phyloP scores from a whole-genome alignment of 148 eudicot genomes.

The Pharnaceum exiguum region DNA sequence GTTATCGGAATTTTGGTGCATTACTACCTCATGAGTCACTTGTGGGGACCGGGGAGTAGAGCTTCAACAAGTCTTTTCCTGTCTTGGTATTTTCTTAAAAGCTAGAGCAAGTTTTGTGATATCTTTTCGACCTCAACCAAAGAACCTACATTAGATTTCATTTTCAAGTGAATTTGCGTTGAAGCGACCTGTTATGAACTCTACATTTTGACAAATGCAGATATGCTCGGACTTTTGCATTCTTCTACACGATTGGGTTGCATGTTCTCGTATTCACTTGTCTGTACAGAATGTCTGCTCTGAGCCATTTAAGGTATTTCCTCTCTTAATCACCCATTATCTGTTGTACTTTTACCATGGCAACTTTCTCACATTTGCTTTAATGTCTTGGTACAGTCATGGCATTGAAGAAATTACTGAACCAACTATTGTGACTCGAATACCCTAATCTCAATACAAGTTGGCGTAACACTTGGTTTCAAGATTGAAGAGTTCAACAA shows the following conservation, averaged over 20 bases:
- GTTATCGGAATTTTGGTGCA: too few relatives aligned
- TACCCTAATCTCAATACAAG: slow-evolving; percentile 17
- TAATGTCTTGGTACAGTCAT: slow-evolving; percentile 43
- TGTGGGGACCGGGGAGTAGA: too few relatives aligned
- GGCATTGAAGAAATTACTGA: slow-evolving; percentile 50
- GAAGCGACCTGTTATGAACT: too few relatives aligned
- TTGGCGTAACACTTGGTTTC: background rate
- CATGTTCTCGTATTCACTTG: slow-evolving; percentile 94
- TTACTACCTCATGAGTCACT: too few relatives aligned
- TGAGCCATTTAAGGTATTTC: slow-evolving; percentile 85
- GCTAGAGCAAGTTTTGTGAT: too few relatives aligned
- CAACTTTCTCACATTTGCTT: background rate
- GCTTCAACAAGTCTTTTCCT: too few relatives aligned
- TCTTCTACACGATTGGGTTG: slow-evolving; percentile 97
- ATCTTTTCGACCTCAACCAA: too few relatives aligned
- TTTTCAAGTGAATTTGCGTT: too few relatives aligned
- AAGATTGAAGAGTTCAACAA: background rate
- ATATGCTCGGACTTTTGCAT: slow-evolving; percentile 90
- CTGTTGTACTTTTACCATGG: background rate
- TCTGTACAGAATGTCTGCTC: slow-evolving; percentile 92
- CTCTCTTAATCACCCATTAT: background rate
- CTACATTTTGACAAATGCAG: slow-evolving; percentile 42
- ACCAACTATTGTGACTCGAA: slow-evolving; percentile 41
- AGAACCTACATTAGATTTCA: too few relatives aligned
- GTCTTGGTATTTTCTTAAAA: too few relatives aligned